Percentiles rank a stretch among this genome's conserved stretches.
Conservation (phyloP, 805 yeast genomes). For the Spathaspora hagerdaliae region DNA sequence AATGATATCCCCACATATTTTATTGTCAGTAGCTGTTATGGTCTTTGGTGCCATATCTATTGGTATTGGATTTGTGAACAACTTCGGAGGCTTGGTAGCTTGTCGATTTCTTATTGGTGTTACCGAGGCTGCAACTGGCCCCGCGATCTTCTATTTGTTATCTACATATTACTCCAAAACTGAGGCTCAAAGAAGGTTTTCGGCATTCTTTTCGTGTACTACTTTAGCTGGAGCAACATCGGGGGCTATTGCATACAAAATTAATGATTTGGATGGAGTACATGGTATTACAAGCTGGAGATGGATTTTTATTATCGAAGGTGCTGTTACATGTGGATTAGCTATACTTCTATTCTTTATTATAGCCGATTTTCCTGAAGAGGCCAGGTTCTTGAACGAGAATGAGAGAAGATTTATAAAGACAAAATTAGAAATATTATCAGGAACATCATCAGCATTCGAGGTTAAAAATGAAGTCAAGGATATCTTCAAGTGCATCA, state of each 20-base stretch:
- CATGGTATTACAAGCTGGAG: constrained; percentile 44
- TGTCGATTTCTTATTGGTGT: constrained; percentile 65
- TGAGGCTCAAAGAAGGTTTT: constrained; percentile 69
- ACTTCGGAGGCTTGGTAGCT: constrained; percentile 55
- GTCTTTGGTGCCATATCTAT: constrained; percentile 62
- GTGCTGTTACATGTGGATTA: constrained; percentile 33
- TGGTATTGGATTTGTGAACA: constrained; percentile 61
- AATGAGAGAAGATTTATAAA: constrained; percentile 43
- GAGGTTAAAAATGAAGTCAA: constrained; percentile 42
- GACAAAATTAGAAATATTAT: constrained; percentile 54
- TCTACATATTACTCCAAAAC: constrained; percentile 60
- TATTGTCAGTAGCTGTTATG: constrained; percentile 57
- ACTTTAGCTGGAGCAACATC: constrained; percentile 77
- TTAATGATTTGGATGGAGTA: constrained; percentile 48
- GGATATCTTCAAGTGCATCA: constrained; percentile 48
- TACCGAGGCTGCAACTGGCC: constrained; percentile 70
- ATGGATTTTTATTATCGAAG: constrained; percentile 50
- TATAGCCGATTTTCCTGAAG: constrained; percentile 74
- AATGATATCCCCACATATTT: constrained; percentile 56
- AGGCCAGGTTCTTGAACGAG: constrained; percentile 47
- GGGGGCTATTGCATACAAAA: constrained; percentile 67
- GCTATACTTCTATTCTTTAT: constrained; percentile 39
- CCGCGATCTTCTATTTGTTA: constrained; percentile 68
- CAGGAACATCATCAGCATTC: constrained; percentile 40
- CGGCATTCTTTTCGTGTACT: constrained; percentile 66